These are phyloP conservation scores for Pseudotsuga menziesii DNA, from an alignment of 75 land plant species.

Conservation along the genomic window DNA sequence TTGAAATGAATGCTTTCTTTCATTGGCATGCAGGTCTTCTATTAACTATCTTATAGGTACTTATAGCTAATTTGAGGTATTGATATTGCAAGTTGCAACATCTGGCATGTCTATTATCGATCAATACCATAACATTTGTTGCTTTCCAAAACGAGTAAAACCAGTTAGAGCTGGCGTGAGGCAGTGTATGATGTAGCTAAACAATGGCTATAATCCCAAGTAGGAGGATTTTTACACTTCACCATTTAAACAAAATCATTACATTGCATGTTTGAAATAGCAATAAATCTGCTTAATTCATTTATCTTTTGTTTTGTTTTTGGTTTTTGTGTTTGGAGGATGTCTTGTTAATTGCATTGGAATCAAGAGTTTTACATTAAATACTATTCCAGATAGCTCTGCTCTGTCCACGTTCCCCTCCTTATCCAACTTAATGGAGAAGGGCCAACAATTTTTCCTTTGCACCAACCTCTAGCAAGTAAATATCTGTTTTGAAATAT, in stretches of 20 bases:
- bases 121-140: neutral
- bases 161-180: neutral
- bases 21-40: neutral
- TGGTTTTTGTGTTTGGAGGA: too few species aligned
- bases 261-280: neutral
- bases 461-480: too few species aligned
- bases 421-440: too few species aligned
- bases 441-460: too few species aligned
- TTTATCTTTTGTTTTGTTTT: too few species aligned
- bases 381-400: too few species aligned
- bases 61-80: neutral
- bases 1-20: constrained; percentile 1
- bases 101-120: neutral
- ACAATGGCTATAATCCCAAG: neutral
- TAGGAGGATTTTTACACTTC: neutral
- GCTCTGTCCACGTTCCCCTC: too few species aligned
- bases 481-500: too few species aligned
- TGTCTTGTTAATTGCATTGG: too few species aligned
- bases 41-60: neutral
- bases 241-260: neutral
- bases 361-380: too few species aligned
- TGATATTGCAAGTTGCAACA: neutral
- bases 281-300: neutral
- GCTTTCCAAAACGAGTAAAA: neutral
- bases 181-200: neutral